phyloP scores from a whole-genome alignment of 768 basidiomycete genomes.

The Collybia sp. region DNA sequence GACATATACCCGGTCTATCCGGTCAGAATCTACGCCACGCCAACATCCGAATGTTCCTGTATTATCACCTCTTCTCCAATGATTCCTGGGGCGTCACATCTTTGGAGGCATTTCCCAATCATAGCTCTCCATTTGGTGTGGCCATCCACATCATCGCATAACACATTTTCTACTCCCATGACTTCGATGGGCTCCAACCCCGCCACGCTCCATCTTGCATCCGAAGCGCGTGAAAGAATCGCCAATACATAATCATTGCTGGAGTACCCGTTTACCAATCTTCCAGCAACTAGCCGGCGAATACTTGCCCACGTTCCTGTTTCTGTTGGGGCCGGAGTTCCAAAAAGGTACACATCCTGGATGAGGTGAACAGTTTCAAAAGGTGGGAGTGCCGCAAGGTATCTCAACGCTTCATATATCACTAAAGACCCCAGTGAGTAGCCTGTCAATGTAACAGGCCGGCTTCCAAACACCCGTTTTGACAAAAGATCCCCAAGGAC shows the following conservation, averaged over 20 bases:
- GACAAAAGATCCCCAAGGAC: conserved; percentile 48
- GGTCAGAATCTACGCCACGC: no score
- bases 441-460: conserved; percentile 51
- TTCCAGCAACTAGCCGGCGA: conserved; percentile 43
- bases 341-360: conserved; percentile 53
- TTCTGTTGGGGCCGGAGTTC: conserved; percentile 41
- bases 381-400: conserved; percentile 39
- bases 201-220: conserved; percentile 44
- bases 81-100: conserved; percentile 35
- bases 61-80: conserved; percentile 26
- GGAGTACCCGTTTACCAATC: conserved; percentile 52
- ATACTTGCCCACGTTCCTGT: conserved; percentile 37
- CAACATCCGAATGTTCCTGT: conserved; percentile 15
- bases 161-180: conserved; percentile 48
- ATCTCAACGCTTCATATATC: conserved; percentile 49
- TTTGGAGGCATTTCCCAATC: conserved; percentile 40
- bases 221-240: conserved; percentile 42
- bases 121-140: conserved; percentile 46
- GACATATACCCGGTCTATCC: no score
- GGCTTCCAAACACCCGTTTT: conserved; percentile 46
- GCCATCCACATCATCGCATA: conserved; percentile 41
- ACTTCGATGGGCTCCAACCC: conserved; percentile 44
- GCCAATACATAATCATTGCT: conserved; percentile 50
- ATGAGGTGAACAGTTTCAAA: conserved; percentile 40
- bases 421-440: conserved; percentile 55